phyloP scores from a whole-genome alignment of 2,329 filamentous ascomycete species.

The Trichoderma citrinoviride region DNA sequence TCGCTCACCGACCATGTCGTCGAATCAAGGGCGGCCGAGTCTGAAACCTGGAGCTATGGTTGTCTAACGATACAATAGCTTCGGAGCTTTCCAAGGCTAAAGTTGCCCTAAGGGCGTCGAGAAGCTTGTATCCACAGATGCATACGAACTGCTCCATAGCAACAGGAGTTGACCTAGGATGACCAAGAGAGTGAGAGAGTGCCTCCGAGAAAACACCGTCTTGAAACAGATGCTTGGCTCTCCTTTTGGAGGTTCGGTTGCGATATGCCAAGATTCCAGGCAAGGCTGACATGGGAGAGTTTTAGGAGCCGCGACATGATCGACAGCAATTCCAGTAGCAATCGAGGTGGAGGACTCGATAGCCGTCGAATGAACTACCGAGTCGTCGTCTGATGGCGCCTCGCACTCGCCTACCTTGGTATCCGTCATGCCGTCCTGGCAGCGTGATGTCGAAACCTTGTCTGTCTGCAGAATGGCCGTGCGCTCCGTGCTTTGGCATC shows the following conservation, averaged over 20 bases:
- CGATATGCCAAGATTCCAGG: slow-evolving; percentile 74
- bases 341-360: background rate
- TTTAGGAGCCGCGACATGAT: slow-evolving; percentile 40
- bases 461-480: background rate
- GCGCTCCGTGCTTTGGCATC: background rate
- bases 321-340: background rate
- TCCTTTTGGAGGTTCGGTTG: slow-evolving; percentile 41
- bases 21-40: slow-evolving; percentile 4
- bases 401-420: background rate
- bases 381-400: background rate
- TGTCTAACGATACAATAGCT: background rate
- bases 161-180: slow-evolving; percentile 75
- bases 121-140: slow-evolving; percentile 6
- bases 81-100: background rate
- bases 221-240: slow-evolving; percentile 58
- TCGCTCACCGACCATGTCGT: background rate
- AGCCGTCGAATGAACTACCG: background rate
- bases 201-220: slow-evolving; percentile 82
- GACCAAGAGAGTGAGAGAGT: slow-evolving; percentile 57
- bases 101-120: background rate
- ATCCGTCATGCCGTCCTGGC: background rate
- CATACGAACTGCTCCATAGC: slow-evolving; percentile 63
- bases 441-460: background rate
- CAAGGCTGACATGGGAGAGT: slow-evolving; percentile 59
- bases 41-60: slow-evolving; percentile 4